Conservation (phyloP, 164 flowering plant genomes). For the Liquidambar formosana region DNA sequence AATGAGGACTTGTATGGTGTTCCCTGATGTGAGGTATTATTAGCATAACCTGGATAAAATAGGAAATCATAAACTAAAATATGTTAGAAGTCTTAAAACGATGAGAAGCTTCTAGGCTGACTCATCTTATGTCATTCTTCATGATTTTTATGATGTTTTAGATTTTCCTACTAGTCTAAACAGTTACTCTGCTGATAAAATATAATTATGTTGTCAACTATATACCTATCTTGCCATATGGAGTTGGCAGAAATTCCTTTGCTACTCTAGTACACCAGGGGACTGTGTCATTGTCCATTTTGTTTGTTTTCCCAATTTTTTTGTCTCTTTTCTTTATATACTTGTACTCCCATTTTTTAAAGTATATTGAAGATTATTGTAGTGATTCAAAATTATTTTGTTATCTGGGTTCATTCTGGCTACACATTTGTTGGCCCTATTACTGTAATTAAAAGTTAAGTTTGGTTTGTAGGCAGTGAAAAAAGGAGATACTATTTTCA, state of each 20-base stretch:
- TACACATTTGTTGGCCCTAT: background rate
- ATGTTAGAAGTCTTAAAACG: too few species aligned
- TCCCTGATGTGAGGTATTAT: too few species aligned
- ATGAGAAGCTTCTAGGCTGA: too few species aligned
- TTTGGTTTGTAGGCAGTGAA: conserved; percentile 62
- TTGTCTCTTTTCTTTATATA: background rate
- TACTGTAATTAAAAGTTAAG: background rate
- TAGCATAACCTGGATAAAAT: too few species aligned
- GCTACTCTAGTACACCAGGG: background rate
- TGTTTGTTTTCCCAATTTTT: background rate
- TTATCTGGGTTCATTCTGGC: background rate
- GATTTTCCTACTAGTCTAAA: too few species aligned
- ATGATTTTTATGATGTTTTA: too few species aligned
- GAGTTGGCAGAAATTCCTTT: background rate
- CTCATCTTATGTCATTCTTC: too few species aligned
- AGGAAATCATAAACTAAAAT: too few species aligned
- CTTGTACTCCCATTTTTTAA: background rate
- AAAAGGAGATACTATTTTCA: conserved; percentile 74
- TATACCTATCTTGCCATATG: too few species aligned
- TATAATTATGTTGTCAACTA: too few species aligned
- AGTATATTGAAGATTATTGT: background rate
- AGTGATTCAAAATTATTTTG: background rate
- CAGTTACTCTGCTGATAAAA: too few species aligned
- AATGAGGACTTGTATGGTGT: too few species aligned
- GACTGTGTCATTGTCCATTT: background rate